Evolutionary conservation across 495 filamentous ascomycete species (phyloP).

Genomic region (Talaromyces nanjingensis): DNA sequence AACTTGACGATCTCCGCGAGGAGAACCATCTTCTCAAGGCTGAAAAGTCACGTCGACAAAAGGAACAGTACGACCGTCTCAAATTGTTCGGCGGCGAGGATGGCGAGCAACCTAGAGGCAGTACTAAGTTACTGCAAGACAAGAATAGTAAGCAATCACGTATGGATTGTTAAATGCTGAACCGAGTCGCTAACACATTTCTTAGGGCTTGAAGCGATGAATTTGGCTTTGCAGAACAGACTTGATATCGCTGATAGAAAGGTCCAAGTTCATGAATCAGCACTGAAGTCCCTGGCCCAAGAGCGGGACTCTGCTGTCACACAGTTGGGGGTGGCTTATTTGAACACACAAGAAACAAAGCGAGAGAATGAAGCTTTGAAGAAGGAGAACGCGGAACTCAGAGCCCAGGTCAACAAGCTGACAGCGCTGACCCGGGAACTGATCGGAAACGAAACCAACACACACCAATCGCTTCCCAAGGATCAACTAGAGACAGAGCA

Average conservation of each 20-base stretch:
- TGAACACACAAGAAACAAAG: constrained; percentile 58
- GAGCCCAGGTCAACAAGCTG: constrained; percentile 28
- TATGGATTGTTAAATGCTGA: neutral
- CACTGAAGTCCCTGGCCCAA: constrained; percentile 50
- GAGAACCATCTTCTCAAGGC: constrained; percentile 51
- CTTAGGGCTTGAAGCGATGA: constrained; percentile 50
- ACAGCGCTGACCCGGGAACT: constrained; percentile 13
- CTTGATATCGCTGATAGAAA: constrained; percentile 55
- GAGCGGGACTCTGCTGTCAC: constrained; percentile 60
- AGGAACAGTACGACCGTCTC: constrained; percentile 34
- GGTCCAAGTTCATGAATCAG: constrained; percentile 50
- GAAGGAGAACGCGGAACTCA: constrained; percentile 42
- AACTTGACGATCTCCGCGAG: constrained; percentile 45
- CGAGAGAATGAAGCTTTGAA: constrained; percentile 44
- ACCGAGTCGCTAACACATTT: neutral
- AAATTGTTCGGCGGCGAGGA: constrained; percentile 37
- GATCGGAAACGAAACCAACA: constrained; percentile 23
- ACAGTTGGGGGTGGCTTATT: constrained; percentile 56
- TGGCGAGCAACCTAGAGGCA: constrained; percentile 25
- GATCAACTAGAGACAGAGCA: constrained; percentile 7
- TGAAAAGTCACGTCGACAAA: constrained; percentile 34
- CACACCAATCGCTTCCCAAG: constrained; percentile 3
- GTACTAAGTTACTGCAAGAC: constrained; percentile 36
- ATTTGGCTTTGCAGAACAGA: constrained; percentile 49
- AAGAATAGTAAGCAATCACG: constrained; percentile 42